Base-by-base conservation (phyloP, 495 filamentous ascomycete species). In the Neurospora africana region DNA sequence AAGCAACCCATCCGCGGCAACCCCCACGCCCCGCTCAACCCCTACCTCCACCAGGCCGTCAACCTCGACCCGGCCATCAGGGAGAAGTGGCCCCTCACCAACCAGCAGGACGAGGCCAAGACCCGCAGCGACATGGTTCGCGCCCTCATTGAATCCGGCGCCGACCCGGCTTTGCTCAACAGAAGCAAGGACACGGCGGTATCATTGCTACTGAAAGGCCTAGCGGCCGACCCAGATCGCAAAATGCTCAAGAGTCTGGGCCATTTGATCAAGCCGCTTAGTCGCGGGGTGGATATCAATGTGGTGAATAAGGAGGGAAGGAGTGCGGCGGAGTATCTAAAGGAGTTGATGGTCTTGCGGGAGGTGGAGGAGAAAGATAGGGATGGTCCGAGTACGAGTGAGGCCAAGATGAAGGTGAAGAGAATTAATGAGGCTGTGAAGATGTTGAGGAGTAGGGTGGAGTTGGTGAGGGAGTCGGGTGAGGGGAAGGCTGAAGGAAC, bases 1-100 rank as follows among this genome's bases (percentile, higher is more conserved):
- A 44, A 37, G 33, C 71, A 72, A 10, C 71, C 68, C 5, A 70
- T 70, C 33, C 68, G 68, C 3, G 71, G 71, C 5, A 72, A 72
- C 21, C 67, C 43, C 23, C 36, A 69, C 23, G 71, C 71, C 2
- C 33, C 15, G 4, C 0, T 6, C 13, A 35, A 40, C 30, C 41
- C 37, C 0, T 70, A 72, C 33, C 71, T 72, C 21, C 71, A 72
- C 27, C 47, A 41, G 19, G 68, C 68, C 40, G 41, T 72, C 36
- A 37, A 23, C 30, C 33, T 72, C 15, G 65, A 37, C 19, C 23
- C 35, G 7, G 23, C 38, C 38, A 17, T 43, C 21, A 47, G 27
- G 10, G 36, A 70, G 37, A 40, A 70, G 1, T 43, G 35, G 35
- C 38, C 41, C 30, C 15, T 38, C 23, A 30, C 38, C 13, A 30